phyloP scores from a whole-genome alignment of 345 rosid genomes.

The Rhizophora apiculata region DNA sequence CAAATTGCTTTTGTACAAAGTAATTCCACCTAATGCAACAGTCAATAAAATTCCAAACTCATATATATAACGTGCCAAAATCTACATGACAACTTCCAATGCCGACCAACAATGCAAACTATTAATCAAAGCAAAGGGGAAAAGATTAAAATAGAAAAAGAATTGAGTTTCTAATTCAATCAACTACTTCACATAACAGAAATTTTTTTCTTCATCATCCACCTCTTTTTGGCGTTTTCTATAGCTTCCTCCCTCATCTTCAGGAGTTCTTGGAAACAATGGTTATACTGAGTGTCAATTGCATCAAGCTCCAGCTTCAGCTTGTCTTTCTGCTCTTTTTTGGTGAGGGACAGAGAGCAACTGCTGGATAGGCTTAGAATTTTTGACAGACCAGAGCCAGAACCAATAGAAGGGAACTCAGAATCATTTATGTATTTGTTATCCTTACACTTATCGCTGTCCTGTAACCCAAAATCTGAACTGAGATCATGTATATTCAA shows the following conservation, averaged over 20 bases:
- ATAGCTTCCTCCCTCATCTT: conserved; percentile 67
- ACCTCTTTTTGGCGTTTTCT: conserved; percentile 53
- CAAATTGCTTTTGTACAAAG: too few species aligned
- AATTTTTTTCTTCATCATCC: conserved; percentile 51
- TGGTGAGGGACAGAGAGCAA: conserved; percentile 35
- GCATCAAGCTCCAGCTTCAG: conserved; percentile 54
- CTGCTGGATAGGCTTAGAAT: conserved; percentile 39
- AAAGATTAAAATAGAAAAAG: background rate
- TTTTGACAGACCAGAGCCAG: conserved; percentile 43
- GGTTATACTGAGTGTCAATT: conserved; percentile 49
- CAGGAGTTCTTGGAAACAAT: conserved; percentile 54
- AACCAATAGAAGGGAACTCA: conserved; percentile 31
- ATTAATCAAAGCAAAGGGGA: background rate
- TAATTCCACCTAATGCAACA: too few species aligned
- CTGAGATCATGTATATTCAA: conserved; percentile 15
- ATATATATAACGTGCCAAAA: background rate
- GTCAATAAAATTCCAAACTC: too few species aligned
- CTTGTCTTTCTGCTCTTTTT: conserved; percentile 36
- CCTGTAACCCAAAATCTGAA: conserved; percentile 16
- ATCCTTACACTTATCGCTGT: conserved; percentile 18
- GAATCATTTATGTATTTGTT: conserved; percentile 31
- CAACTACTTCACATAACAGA: conserved; percentile 20
- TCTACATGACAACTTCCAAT: background rate
- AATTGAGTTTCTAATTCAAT: too few species aligned
- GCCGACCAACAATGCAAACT: background rate